These are phyloP conservation scores for Neckera pumila DNA, from an alignment of 225 moss, liverwort and hornwort species.

Conservation along the genomic window DNA sequence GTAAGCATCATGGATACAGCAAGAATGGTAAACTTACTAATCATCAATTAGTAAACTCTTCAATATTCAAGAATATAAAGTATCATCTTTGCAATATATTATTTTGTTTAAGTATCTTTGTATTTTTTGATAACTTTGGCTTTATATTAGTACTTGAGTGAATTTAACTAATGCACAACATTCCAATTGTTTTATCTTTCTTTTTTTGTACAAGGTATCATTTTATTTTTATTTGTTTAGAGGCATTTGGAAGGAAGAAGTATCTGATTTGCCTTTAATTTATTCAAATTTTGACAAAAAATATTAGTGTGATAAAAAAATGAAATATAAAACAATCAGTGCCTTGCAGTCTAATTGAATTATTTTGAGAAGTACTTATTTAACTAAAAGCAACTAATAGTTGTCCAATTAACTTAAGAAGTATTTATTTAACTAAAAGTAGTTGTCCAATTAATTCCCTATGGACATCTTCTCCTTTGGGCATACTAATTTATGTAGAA, in stretches of 20 bases:
- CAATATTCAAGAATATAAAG: not conserved
- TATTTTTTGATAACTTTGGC: not conserved
- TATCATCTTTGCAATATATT: not conserved
- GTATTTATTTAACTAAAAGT: not conserved
- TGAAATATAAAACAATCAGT: too few species aligned
- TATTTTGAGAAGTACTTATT: not conserved
- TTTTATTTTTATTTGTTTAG: not conserved
- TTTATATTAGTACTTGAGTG: not conserved
- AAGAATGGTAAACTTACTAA: conserved; percentile 41
- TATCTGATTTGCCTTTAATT: not conserved
- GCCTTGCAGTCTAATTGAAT: not conserved
- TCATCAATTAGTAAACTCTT: not conserved
- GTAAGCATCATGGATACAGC: conserved; percentile 77
- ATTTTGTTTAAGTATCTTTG: not conserved
- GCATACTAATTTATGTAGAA: too few species aligned
- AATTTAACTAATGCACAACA: not conserved
- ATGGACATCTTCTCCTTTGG: not conserved
- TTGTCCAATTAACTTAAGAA: not conserved
- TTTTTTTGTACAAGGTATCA: not conserved
- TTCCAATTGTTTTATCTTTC: not conserved
- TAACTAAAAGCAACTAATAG: not conserved
- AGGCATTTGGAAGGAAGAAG: accelerated
- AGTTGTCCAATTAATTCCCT: not conserved
- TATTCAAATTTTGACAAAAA: not conserved
- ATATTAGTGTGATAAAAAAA: not conserved